These are phyloP conservation scores for Carex scoparia DNA, from an alignment of 176 grass and related monocot genomes.

Conservation along the genomic window DNA sequence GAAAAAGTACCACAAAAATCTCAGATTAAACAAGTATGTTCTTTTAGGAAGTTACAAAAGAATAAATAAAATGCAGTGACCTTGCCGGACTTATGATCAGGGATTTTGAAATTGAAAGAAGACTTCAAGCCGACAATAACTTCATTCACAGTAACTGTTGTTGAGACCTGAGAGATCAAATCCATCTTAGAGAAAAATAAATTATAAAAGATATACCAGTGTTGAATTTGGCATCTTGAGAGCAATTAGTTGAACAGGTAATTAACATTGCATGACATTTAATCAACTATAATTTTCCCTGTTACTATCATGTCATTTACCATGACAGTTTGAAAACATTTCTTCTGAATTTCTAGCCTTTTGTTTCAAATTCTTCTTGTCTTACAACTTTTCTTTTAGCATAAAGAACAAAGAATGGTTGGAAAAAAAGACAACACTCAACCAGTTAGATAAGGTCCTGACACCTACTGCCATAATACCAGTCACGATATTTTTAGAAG, in stretches of 20 bases:
- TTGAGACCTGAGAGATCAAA: slow-evolving; percentile 49
- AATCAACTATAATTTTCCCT: background rate
- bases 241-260: background rate
- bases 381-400: background rate
- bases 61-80: slow-evolving; percentile 31
- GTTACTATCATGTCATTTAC: background rate
- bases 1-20: background rate
- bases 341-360: background rate
- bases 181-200: slow-evolving; percentile 25
- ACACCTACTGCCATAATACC: background rate
- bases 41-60: background rate
- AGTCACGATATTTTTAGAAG: background rate
- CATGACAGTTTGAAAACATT: background rate
- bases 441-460: background rate
- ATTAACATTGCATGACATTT: background rate
- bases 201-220: slow-evolving; percentile 3
- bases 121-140: slow-evolving; percentile 54
- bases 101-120: slow-evolving; percentile 69
- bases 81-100: slow-evolving; percentile 86
- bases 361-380: background rate
- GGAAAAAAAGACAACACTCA: background rate
- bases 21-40: background rate
- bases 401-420: background rate
- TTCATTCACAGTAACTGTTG: slow-evolving; percentile 68
- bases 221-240: background rate